These are phyloP conservation scores for Wickerhamiella shivajii DNA, from an alignment of 805 yeast genomes.

Conservation along the genomic window DNA sequence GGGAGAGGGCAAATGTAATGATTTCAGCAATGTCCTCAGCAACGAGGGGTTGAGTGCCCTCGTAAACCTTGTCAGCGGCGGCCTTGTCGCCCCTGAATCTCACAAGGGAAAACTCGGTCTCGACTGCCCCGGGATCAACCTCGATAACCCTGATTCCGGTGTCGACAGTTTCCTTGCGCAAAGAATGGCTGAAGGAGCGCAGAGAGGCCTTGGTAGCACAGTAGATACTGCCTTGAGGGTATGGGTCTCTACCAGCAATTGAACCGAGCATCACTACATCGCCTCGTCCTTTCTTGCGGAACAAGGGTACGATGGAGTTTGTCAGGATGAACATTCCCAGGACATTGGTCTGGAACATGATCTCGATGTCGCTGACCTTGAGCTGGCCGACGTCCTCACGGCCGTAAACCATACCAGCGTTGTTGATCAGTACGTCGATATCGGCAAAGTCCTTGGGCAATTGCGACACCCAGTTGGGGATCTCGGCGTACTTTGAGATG, in stretches of 20 bases:
- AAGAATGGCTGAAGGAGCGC: slow-evolving; percentile 38
- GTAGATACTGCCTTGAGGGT: slow-evolving; percentile 58
- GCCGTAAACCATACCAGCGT: slow-evolving; percentile 63
- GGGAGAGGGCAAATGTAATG: slow-evolving; percentile 49
- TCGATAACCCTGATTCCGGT: slow-evolving; percentile 60
- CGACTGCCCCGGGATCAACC: slow-evolving; percentile 67
- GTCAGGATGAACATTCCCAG: slow-evolving; percentile 73
- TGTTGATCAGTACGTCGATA: slow-evolving; percentile 48
- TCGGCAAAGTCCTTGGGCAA: slow-evolving; percentile 42
- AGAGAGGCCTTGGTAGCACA: slow-evolving; percentile 57
- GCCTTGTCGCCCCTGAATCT: slow-evolving; percentile 48
- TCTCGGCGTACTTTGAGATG: slow-evolving; percentile 38
- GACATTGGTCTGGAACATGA: slow-evolving; percentile 78
- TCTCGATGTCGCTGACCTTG: slow-evolving; percentile 44
- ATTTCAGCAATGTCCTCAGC: slow-evolving; percentile 67
- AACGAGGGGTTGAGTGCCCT: slow-evolving; percentile 51
- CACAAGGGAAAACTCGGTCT: slow-evolving; percentile 57
- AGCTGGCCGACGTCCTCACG: slow-evolving; percentile 61
- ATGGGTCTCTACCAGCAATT: slow-evolving; percentile 56
- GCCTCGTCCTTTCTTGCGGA: slow-evolving; percentile 50
- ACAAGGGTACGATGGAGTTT: slow-evolving; percentile 57
- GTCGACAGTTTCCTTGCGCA: slow-evolving; percentile 59
- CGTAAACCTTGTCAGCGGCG: slow-evolving; percentile 51
- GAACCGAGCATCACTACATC: slow-evolving; percentile 55
- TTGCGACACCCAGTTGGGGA: slow-evolving; percentile 30